phyloP scores from a whole-genome alignment of 2,329 filamentous ascomycete genomes.

The Pestalotiopsis sp. region DNA sequence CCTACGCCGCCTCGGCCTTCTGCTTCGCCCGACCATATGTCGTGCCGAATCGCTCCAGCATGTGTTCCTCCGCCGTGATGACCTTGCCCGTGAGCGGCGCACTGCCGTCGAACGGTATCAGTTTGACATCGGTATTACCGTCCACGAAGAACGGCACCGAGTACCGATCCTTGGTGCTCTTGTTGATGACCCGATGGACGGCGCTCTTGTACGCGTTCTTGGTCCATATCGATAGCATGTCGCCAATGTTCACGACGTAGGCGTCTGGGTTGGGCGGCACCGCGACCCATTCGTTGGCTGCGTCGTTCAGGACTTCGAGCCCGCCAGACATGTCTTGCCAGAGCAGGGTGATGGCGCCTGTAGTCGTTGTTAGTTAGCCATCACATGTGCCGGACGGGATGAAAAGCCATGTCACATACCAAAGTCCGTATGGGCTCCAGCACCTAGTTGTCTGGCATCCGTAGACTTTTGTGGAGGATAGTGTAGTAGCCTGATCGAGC shows the following conservation, averaged over 20 bases:
- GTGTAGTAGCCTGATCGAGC: constrained; percentile 21
- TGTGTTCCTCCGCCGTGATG: constrained; percentile 33
- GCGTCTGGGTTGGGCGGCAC: constrained; percentile 20
- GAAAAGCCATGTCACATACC: constrained; percentile 11
- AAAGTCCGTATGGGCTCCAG: constrained; percentile 26
- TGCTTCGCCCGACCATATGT: constrained; percentile 23
- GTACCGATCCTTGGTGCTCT: constrained; percentile 19
- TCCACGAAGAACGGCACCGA: constrained; percentile 25
- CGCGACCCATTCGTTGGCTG: constrained; percentile 16
- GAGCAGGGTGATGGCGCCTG: constrained; percentile 27
- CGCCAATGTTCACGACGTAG: constrained; percentile 26
- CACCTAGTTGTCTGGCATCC: constrained; percentile 22
- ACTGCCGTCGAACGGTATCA: constrained; percentile 33
- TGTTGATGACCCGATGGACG: constrained; percentile 25
- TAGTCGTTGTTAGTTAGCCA: neutral
- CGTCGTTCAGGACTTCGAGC: constrained; percentile 21
- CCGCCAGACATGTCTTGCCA: constrained; percentile 22
- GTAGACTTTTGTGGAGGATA: constrained; percentile 21
- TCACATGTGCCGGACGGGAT: neutral
- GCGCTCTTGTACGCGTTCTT: constrained; percentile 21
- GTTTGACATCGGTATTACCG: constrained; percentile 25
- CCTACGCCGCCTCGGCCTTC: neutral
- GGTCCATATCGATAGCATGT: constrained; percentile 26
- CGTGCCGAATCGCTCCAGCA: constrained; percentile 31
- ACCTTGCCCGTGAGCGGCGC: constrained; percentile 21